A percentile compares a stretch with the other conserved stretches of the same genome.
Conservation (phyloP, 441 rosid species). For the Francoa sonchifolia region DNA sequence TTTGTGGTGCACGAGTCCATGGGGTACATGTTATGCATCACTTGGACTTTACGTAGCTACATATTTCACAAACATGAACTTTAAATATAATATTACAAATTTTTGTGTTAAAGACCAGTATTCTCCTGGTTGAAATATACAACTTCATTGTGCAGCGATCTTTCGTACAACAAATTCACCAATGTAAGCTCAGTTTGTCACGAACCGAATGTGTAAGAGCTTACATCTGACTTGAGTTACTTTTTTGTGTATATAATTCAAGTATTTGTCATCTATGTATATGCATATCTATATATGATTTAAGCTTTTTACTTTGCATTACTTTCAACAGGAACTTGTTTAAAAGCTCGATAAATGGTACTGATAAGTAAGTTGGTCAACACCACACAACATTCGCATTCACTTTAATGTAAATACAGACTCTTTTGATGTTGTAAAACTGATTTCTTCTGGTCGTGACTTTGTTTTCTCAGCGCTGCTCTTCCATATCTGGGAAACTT, state of each 20-base stretch:
- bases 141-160: conserved; percentile 31
- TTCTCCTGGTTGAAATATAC: too few relatives aligned
- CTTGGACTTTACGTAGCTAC: too few relatives aligned
- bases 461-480: conserved; percentile 16
- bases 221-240: neutral
- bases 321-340: conserved; percentile 33
- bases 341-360: conserved; percentile 28
- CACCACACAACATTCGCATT: neutral
- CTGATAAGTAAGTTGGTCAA: conserved; percentile 22
- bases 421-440: neutral
- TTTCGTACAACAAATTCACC: conserved; percentile 42
- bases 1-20: too few relatives aligned
- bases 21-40: too few relatives aligned
- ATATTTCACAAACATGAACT: too few relatives aligned
- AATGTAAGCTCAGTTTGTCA: conserved; percentile 13
- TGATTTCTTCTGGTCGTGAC: conserved; percentile 9
- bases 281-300: neutral
- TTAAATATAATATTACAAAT: too few relatives aligned
- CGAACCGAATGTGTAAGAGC: conserved; percentile 14
- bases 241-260: too few relatives aligned
- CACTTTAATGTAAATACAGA: neutral
- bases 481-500: conserved; percentile 25
- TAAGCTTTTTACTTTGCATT: neutral
- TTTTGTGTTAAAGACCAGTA: too few relatives aligned
- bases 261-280: too few relatives aligned